phyloP scores from a whole-genome alignment of 2,329 filamentous ascomycete species.

The Trichoderma cornu-damae region DNA sequence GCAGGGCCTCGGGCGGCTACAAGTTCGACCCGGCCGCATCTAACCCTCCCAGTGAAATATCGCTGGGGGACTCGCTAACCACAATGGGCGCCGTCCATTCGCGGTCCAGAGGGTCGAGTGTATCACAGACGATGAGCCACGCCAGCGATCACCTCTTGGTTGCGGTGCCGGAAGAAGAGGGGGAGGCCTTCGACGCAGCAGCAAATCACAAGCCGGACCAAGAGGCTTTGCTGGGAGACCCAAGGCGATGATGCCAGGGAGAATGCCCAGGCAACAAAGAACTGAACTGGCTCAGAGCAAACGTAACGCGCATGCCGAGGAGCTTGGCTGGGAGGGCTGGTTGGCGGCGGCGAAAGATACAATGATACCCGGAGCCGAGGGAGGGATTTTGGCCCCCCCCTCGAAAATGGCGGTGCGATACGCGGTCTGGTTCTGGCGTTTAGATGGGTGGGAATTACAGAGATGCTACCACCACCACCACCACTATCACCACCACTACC shows the following conservation, averaged over 20 bases:
- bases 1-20: conserved; percentile 30
- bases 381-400: background rate
- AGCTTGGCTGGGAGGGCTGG: no score
- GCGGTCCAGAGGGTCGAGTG: conserved; percentile 27
- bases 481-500: no score
- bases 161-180: conserved; percentile 38
- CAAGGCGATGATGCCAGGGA: background rate
- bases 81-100: conserved; percentile 15
- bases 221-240: conserved; percentile 5
- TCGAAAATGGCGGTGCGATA: conserved; percentile 1
- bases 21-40: conserved; percentile 29
- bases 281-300: background rate
- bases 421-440: conserved; percentile 2
- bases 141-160: conserved; percentile 36
- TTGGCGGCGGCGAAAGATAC: no score
- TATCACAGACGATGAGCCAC: conserved; percentile 33
- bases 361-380: conserved; percentile 15
- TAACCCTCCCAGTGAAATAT: conserved; percentile 14
- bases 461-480: no score
- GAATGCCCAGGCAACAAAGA: background rate
- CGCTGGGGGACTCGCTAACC: conserved; percentile 8
- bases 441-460: background rate
- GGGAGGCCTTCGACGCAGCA: conserved; percentile 20
- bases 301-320: background rate
- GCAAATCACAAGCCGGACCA: conserved; percentile 10